Base-by-base conservation (phyloP, 2,329 filamentous ascomycete species). In the Bipolaris cookei region DNA sequence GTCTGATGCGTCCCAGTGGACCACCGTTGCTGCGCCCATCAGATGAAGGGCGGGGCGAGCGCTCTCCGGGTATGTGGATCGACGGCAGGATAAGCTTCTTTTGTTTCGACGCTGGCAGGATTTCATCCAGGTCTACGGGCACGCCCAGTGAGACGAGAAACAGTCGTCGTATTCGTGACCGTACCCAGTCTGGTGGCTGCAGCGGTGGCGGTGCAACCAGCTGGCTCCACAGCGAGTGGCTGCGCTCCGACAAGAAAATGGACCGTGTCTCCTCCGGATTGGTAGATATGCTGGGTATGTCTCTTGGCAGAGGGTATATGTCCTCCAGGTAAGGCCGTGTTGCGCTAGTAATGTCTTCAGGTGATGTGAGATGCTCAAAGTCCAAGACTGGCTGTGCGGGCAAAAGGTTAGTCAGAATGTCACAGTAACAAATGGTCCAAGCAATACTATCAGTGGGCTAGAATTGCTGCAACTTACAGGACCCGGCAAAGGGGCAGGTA, bases 121-220 rank as follows among this genome's bases (percentile, higher is more conserved):
- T 98, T 79, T 99, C 95, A 77, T 99, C 95, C 0, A 99, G 84
- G 70, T 99, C 95, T 42, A 99, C 92, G 1, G 95, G 95, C 0
- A 99, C 95, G 16, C 95, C 95, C 0, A 99, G 86, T 1, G 93
- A 97, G 51, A 99, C 93, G 39, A 99, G 87, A 75, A 99, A 99
- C 23, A 99, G 86, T 25, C 95, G 90, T 51, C 95, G 88, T 67
- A 97, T 99, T 49, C 93, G 91, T 50, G 92, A 97, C 63, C 95
- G 91, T 57, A 97, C 96, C 95, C 95, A 99, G 77, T 99, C 95
- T 0, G 95, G 94, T 5, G 95, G 95, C 70, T 97, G 92, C 35
- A 99, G 86, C 2, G 95, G 93, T 1, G 95, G 95, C 18, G 95
- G 94, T 2, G 94, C 94, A 28, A 97, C 92, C 4, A 99, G 87